Percentiles rank a stretch among this genome's conserved stretches.
phyloP scores from a whole-genome alignment of 352 stramenopile genomes.

The Saprolegnia parasitica region DNA sequence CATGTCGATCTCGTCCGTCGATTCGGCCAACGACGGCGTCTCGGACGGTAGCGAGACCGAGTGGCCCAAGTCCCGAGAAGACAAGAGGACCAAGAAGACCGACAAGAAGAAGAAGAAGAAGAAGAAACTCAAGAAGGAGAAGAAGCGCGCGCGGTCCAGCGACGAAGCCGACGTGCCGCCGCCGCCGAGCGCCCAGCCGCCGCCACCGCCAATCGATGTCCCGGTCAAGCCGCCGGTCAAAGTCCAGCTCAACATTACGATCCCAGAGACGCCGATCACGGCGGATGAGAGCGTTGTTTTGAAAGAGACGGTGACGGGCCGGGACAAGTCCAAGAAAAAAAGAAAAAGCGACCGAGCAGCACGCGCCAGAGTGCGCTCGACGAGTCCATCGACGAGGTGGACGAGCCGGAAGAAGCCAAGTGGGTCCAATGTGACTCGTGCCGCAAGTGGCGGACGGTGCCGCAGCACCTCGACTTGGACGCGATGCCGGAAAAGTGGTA shows the following conservation, averaged over 20 bases:
- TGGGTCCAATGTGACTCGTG: constrained; percentile 97
- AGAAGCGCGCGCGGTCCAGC: not conserved
- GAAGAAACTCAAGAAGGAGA: constrained; percentile 23
- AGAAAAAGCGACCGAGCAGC: constrained; percentile 26
- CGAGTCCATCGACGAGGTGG: not conserved
- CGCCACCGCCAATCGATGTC: not conserved
- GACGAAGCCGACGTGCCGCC: not conserved
- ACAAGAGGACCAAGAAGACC: constrained; percentile 15
- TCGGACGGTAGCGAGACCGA: constrained; percentile 2
- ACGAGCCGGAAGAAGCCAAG: constrained; percentile 57
- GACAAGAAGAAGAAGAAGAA: constrained; percentile 24
- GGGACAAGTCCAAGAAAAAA: constrained; percentile 37
- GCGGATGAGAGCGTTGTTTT: constrained; percentile 13
- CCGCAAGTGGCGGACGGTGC: constrained; percentile 94
- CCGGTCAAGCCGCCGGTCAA: not conserved
- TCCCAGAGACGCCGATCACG: not conserved
- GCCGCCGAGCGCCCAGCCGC: not conserved
- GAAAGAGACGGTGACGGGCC: not conserved
- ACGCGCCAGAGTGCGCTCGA: constrained; percentile 13
- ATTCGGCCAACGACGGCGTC: not conserved
- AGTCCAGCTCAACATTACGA: constrained; percentile 19
- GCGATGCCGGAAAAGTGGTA: constrained; percentile 94
- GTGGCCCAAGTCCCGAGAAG: not conserved
- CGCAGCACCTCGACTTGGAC: constrained; percentile 81
- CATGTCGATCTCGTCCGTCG: constrained; percentile 8